phyloP scores from a whole-genome alignment of 2,329 filamentous ascomycete species.

The Pezicula carpinea region DNA sequence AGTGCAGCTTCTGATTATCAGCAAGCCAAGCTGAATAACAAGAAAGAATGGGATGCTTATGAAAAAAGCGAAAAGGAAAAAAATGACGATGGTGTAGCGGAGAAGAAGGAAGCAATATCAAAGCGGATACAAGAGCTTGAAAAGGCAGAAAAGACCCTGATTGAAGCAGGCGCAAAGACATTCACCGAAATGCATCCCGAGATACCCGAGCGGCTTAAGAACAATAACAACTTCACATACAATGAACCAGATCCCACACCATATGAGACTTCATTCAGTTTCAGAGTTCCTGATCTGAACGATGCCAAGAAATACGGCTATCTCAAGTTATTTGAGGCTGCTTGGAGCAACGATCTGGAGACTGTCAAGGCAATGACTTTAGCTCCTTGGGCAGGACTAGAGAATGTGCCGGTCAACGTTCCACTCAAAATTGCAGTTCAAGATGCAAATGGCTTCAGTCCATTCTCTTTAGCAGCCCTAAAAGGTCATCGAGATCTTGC shows the following conservation, averaged over 20 bases:
- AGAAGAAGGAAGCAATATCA: constrained; percentile 53
- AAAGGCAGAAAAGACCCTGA: constrained; percentile 47
- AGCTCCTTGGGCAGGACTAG: constrained; percentile 45
- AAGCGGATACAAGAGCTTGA: constrained; percentile 48
- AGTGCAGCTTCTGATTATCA: constrained; percentile 15
- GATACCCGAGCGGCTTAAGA: constrained; percentile 16
- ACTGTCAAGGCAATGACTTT: constrained; percentile 63
- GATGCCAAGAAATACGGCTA: constrained; percentile 54
- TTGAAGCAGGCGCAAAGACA: constrained; percentile 58
- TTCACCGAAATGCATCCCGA: constrained; percentile 62
- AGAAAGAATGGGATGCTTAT: constrained; percentile 29
- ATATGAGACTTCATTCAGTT: constrained; percentile 16
- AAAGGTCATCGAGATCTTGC: constrained; percentile 62
- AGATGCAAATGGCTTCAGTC: constrained; percentile 41
- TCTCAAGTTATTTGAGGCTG: constrained; percentile 65
- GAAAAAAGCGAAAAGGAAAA: constrained; percentile 30
- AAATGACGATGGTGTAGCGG: constrained; percentile 29
- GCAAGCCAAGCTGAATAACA: constrained; percentile 20
- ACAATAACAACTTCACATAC: not conserved
- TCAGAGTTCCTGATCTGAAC: constrained; percentile 38
- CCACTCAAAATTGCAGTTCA: constrained; percentile 60
- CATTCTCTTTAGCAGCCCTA: constrained; percentile 65
- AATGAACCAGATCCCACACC: constrained; percentile 2
- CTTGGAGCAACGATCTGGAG: constrained; percentile 64
- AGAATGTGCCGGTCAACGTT: constrained; percentile 43